phyloP scores from a whole-genome alignment of 164 flowering plant species.

The Santalum album region DNA sequence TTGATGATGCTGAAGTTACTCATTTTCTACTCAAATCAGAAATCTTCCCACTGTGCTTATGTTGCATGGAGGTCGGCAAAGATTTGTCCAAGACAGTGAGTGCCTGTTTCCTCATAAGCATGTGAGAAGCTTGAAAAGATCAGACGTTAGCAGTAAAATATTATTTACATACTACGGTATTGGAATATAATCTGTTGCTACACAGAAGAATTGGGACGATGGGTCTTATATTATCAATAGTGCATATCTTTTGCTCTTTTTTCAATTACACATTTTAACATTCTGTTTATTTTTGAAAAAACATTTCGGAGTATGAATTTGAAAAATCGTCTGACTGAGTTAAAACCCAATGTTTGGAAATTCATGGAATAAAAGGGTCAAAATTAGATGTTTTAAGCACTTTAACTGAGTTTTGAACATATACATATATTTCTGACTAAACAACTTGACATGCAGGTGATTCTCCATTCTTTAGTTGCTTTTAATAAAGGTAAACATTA shows the following conservation, averaged over 20 bases:
- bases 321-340: too few relatives aligned
- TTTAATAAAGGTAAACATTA: background rate
- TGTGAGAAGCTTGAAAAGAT: background rate
- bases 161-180: too few relatives aligned
- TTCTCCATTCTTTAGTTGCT: background rate
- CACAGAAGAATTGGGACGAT: too few relatives aligned
- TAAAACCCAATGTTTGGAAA: too few relatives aligned
- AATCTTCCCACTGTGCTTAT: constrained; percentile 18
- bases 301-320: too few relatives aligned
- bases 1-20: constrained; percentile 10
- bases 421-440: background rate
- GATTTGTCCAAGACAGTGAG: constrained; percentile 19
- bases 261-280: too few relatives aligned
- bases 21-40: constrained; percentile 14
- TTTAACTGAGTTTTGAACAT: background rate
- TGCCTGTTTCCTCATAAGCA: background rate
- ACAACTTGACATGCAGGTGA: too few relatives aligned
- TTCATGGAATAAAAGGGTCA: too few relatives aligned
- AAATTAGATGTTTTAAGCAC: background rate
- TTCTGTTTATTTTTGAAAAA: too few relatives aligned
- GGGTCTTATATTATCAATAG: too few relatives aligned
- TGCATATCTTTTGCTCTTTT: too few relatives aligned
- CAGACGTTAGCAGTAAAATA: background rate
- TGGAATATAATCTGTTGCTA: too few relatives aligned
- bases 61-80: constrained; percentile 17